Base-by-base conservation (phyloP, 805 yeast species). In the Ogataea saltuana region DNA sequence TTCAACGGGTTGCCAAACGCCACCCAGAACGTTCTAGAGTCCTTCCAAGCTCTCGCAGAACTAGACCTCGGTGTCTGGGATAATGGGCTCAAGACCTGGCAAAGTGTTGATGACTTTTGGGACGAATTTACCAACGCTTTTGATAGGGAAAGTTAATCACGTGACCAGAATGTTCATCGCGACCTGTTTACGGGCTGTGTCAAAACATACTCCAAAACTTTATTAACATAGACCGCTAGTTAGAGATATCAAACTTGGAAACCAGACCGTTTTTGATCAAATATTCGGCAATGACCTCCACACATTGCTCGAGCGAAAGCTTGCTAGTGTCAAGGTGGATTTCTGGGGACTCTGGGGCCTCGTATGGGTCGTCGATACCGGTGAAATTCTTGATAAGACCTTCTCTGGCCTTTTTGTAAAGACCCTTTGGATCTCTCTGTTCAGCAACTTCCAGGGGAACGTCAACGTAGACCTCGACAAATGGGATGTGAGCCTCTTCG, bases 381-480 rank as follows among this genome's bases (percentile, higher is more conserved):
- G 98, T 90, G 71, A 90, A 90, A 61, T 90, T 96, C 68, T 87
- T 87, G 65, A 90, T 90, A 48, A 85, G 71, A 26, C 98, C 98
- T 60, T 89, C 93, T 66, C 97, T 81, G 13, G 98, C 98, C 76
- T 91, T 91, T 69, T 89, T 89, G 74, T 91, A 91, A 54, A 91
- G 72, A 10, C 98, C 98, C 72, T 91, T 91, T 51, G 98, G 98
- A 67, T 91, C 98, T 71, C 98, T 87, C 67, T 88, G 78, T 73
- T 91, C 98, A 39, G 97, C 98, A 49, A 91, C 88, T 59, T 84
- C 89, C 39, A 91, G 74, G 26, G 98, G 97, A 33, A 89, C 97
- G 64, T 90, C 96, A 27, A 90, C 91, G 54, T 70, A 89, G 7
- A 91, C 95, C 71, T 90, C 98, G 42, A 90, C 78, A 59, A 90